These are phyloP conservation scores for Hibiscus trionum DNA, from an alignment of 345 rosid genomes.

Conservation along the genomic window DNA sequence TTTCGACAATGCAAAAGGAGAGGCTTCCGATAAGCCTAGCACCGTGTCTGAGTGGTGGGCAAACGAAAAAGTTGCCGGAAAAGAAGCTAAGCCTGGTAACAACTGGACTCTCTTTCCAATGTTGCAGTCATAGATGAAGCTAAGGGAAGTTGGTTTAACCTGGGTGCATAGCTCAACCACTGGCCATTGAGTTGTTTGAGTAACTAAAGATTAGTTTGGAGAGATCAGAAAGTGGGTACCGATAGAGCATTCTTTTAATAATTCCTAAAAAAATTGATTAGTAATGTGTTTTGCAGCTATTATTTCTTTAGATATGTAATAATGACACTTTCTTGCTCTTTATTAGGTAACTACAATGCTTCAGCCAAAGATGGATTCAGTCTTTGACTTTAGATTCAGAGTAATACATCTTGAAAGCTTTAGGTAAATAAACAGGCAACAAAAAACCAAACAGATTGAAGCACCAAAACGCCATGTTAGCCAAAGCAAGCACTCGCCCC, in stretches of 20 bases:
- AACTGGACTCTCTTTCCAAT: slow-evolving; percentile 85
- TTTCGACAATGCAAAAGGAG: slow-evolving; percentile 59
- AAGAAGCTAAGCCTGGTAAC: slow-evolving; percentile 43
- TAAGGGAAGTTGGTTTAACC: neutral
- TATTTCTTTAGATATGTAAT: slow-evolving; percentile 18
- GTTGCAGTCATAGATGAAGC: slow-evolving; percentile 52
- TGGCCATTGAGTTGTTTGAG: slow-evolving; percentile 15
- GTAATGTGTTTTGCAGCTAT: slow-evolving; percentile 9
- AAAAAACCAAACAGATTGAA: slow-evolving; percentile 79
- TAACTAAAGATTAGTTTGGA: slow-evolving; percentile 1
- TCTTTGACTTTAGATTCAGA: slow-evolving; percentile 13
- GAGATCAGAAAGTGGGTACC: slow-evolving; percentile 16
- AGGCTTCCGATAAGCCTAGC: slow-evolving; percentile 32
- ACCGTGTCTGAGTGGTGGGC: slow-evolving; percentile 80
- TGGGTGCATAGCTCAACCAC: neutral
- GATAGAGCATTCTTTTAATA: slow-evolving; percentile 33
- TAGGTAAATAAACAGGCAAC: slow-evolving; percentile 79
- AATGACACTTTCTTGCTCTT: neutral
- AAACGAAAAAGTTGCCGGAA: slow-evolving; percentile 62
- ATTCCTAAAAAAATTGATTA: slow-evolving; percentile 10
- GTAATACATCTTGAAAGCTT: slow-evolving; percentile 66
- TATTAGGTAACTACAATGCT: neutral
- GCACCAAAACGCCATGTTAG: slow-evolving; percentile 75
- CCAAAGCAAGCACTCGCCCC: slow-evolving; percentile 61
- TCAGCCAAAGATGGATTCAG: neutral